phyloP scores from a whole-genome alignment of 2,329 filamentous ascomycete species.

The Akanthomyces uredinophilus region DNA sequence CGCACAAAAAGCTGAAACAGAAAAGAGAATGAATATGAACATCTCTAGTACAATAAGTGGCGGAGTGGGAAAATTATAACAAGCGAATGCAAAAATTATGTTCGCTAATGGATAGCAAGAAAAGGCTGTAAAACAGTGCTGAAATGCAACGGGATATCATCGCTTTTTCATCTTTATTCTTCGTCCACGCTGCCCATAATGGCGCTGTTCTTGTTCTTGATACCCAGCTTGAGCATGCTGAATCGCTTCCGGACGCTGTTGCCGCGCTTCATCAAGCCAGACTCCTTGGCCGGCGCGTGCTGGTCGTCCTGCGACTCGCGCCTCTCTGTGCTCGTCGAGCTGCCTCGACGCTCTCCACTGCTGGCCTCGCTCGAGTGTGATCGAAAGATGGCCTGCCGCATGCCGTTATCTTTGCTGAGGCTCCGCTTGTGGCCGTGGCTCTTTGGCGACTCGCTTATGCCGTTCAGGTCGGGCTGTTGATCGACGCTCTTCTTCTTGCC shows the following conservation, averaged over 20 bases:
- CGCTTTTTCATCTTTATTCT: conserved; percentile 38
- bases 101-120: neutral
- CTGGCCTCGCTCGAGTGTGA: conserved; percentile 25
- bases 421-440: conserved; percentile 25
- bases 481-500: conserved; percentile 43
- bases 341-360: conserved; percentile 18
- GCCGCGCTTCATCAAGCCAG: conserved; percentile 42
- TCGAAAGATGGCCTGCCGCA: conserved; percentile 40
- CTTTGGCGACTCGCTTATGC: conserved; percentile 21
- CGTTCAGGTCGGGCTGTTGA: conserved; percentile 26
- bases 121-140: neutral
- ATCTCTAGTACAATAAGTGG: neutral
- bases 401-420: conserved; percentile 25
- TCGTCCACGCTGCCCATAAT: conserved; percentile 52
- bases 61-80: conserved; percentile 3
- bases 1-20: conserved; percentile 1
- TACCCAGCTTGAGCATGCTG: conserved; percentile 70
- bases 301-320: conserved; percentile 21
- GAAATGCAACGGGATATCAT: neutral
- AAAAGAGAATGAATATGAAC: conserved; percentile 13
- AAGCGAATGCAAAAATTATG: neutral
- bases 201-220: conserved; percentile 54
- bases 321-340: conserved; percentile 22
- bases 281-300: conserved; percentile 27
- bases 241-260: conserved; percentile 70